Percentiles rank a stretch among this genome's conserved stretches.
phyloP scores from a whole-genome alignment of 2,329 filamentous ascomycete genomes.

The Aphanocladium album region DNA sequence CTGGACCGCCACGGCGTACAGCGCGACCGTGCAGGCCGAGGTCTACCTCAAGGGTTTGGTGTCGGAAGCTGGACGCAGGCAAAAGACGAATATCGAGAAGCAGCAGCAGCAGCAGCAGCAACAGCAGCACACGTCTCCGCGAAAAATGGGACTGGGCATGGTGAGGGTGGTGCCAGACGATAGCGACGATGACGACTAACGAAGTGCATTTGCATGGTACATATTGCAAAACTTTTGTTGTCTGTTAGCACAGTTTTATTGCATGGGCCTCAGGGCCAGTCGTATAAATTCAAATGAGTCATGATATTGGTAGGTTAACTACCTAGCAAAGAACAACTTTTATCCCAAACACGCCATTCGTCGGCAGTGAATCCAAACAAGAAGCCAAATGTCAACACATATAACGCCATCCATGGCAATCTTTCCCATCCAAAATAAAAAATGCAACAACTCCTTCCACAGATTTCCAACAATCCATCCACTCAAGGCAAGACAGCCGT shows the following conservation, averaged over 20 bases:
- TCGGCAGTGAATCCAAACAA: slow-evolving; percentile 1
- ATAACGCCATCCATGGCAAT: not conserved
- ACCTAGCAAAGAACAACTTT: not conserved
- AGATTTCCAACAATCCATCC: not conserved
- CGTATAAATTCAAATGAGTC: not conserved
- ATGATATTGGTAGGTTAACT: not conserved
- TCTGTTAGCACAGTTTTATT: not conserved
- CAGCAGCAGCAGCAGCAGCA: slow-evolving; percentile 19
- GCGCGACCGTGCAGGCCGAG: slow-evolving; percentile 74
- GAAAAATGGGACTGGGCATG: slow-evolving; percentile 33
- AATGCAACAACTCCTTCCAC: not conserved
- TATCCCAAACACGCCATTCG: not conserved
- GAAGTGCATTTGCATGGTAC: not conserved
- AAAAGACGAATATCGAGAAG: slow-evolving; percentile 34
- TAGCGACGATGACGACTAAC: slow-evolving; percentile 31
- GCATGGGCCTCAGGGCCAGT: not conserved
- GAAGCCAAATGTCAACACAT: not conserved
- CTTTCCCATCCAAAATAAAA: not conserved
- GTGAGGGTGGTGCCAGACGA: slow-evolving; percentile 41
- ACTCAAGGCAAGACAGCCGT: not conserved
- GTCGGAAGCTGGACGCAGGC: slow-evolving; percentile 61
- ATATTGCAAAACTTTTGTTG: not conserved
- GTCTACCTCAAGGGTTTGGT: slow-evolving; percentile 78
- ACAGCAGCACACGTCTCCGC: slow-evolving; percentile 18
- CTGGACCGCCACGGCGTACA: slow-evolving; percentile 82